phyloP scores from a whole-genome alignment of 352 stramenopile genomes.

The Pythium oligandrum region DNA sequence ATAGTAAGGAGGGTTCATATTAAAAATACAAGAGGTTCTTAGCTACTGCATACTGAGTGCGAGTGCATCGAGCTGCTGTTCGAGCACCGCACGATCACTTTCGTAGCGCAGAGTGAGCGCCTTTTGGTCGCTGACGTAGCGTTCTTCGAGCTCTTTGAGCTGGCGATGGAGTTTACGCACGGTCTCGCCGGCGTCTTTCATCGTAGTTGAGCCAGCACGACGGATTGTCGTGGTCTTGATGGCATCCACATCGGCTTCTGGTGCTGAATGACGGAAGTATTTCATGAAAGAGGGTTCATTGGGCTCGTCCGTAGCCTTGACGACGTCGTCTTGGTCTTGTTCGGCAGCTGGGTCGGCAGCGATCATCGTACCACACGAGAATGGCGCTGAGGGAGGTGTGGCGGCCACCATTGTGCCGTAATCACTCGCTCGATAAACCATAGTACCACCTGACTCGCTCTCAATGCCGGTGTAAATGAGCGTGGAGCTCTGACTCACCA shows the following conservation, averaged over 20 bases:
- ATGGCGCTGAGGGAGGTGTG: too few species aligned
- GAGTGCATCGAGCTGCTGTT: constrained; percentile 42
- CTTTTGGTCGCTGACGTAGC: constrained; percentile 41
- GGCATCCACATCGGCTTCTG: constrained; percentile 6
- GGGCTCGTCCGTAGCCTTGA: constrained; percentile 1
- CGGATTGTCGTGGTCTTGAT: constrained; percentile 19
- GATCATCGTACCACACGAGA: too few species aligned
- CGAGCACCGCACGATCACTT: constrained; percentile 40
- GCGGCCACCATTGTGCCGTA: too few species aligned
- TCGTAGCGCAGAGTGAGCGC: constrained; percentile 36
- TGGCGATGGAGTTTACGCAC: constrained; percentile 33
- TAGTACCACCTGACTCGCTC: too few species aligned
- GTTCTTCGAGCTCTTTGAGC: constrained; percentile 44
- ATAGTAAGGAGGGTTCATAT: constrained; percentile 11
- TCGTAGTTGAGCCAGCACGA: not conserved
- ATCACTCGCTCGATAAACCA: too few species aligned
- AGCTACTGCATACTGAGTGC: constrained; percentile 5
- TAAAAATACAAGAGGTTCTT: too few species aligned
- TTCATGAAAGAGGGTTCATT: constrained; percentile 80
- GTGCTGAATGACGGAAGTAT: constrained; percentile 55
- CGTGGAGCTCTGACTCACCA: constrained; percentile 9
- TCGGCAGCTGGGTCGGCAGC: not conserved
- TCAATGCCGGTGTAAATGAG: constrained; percentile 2
- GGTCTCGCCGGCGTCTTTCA: constrained; percentile 1
- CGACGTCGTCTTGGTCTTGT: not conserved